phyloP scores from a whole-genome alignment of 805 yeast species.

The Cyberlindnera maclurae region DNA sequence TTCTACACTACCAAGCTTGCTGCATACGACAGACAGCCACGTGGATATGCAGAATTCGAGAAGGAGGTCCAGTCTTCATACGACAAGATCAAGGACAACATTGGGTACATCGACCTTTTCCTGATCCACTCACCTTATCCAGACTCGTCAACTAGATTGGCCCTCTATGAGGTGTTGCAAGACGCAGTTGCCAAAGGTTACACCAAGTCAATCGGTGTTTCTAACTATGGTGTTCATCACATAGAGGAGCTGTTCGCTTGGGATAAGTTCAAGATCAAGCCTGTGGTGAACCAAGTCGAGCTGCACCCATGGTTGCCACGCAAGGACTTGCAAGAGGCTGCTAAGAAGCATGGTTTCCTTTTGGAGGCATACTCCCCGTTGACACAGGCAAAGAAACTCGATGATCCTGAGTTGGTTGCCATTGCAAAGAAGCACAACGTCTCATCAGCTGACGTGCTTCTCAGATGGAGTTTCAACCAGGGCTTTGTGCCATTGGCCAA shows the following conservation, averaged over 20 bases:
- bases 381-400: constrained; percentile 43
- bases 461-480: constrained; percentile 52
- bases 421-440: constrained; percentile 37
- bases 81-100: constrained; percentile 35
- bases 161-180: constrained; percentile 69
- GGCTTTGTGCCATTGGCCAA: constrained; percentile 30
- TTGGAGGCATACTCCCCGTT: constrained; percentile 62
- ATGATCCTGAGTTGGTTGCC: constrained; percentile 35
- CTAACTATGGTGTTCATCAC: constrained; percentile 60
- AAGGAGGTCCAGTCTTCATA: constrained; percentile 52
- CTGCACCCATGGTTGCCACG: constrained; percentile 45
- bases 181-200: constrained; percentile 58
- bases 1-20: constrained; percentile 69
- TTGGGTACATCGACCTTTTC: constrained; percentile 65
- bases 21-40: constrained; percentile 41
- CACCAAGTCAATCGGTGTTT: constrained; percentile 68
- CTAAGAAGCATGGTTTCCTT: constrained; percentile 37
- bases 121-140: constrained; percentile 60
- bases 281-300: constrained; percentile 71
- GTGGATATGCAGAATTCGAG: constrained; percentile 33
- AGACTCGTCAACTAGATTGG: constrained; percentile 48
- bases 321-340: constrained; percentile 35
- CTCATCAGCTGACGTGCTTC: constrained; percentile 42
- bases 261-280: constrained; percentile 47
- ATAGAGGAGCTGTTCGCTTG: constrained; percentile 57